Evolutionary conservation across 495 filamentous ascomycete genomes (phyloP).

Genomic region (Penicillium daleae): DNA sequence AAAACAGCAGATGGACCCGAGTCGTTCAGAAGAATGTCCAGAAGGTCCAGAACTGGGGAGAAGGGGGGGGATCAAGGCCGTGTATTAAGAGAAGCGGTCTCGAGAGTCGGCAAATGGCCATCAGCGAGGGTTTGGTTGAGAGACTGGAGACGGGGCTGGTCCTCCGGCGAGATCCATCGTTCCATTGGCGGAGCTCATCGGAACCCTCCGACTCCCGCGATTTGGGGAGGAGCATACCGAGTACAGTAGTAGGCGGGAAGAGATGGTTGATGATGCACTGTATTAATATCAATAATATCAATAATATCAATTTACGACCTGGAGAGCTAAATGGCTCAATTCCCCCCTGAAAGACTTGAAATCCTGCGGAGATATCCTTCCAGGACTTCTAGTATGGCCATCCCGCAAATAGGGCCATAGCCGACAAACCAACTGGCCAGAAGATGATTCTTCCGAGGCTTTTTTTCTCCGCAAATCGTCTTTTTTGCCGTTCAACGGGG

Average conservation of each 20-base stretch:
- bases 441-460: not conserved
- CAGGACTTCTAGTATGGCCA: not conserved
- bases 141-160: not conserved
- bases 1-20: not conserved
- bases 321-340: no score
- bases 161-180: constrained; percentile 28
- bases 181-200: constrained; percentile 24
- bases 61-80: not conserved
- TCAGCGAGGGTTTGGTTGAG: no score
- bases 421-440: not conserved
- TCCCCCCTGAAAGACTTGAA: no score
- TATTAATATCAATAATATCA: no score
- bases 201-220: constrained; percentile 21
- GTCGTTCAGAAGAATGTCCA: not conserved
- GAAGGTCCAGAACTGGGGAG: constrained; percentile 1
- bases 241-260: not conserved
- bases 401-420: not conserved
- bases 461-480: not conserved
- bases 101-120: constrained; percentile 30
- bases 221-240: not conserved
- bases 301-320: no score
- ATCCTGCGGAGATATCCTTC: not conserved
- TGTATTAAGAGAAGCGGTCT: constrained; percentile 15
- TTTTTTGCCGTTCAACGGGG: not conserved
- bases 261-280: not conserved